Conservation (phyloP, 176 grass and related monocot genomes). For the Oryza glumipatula region DNA sequence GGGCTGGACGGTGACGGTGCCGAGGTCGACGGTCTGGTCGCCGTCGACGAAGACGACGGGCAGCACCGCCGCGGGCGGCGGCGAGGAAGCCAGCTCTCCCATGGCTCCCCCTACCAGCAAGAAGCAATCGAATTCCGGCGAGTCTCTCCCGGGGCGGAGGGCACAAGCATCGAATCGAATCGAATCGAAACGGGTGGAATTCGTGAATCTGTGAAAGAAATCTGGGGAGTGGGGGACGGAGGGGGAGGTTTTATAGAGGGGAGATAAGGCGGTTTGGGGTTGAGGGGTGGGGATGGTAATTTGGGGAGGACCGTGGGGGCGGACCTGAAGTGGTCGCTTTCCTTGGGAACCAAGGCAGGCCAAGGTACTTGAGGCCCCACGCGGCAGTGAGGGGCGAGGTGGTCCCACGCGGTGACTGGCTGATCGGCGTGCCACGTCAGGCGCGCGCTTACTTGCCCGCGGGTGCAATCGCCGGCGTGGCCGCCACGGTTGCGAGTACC, state of each 20-base stretch:
- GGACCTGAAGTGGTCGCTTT: slow-evolving; percentile 31
- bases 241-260: slow-evolving; percentile 25
- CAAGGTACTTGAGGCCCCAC: background rate
- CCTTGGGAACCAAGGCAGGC: slow-evolving; percentile 62
- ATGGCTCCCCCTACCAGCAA: slow-evolving; percentile 17
- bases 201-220: no score
- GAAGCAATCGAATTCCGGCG: background rate
- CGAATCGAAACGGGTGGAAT: no score
- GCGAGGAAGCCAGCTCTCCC: slow-evolving; percentile 38
- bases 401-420: background rate
- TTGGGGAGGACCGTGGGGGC: slow-evolving; percentile 14
- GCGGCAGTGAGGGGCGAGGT: background rate
- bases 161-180: slow-evolving; percentile 34
- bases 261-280: slow-evolving; percentile 14
- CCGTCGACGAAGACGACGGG: slow-evolving; percentile 75
- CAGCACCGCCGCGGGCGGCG: slow-evolving; percentile 16
- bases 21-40: slow-evolving; percentile 65
- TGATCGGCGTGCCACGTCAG: slow-evolving; percentile 18
- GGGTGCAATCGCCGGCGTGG: background rate
- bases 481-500: no score
- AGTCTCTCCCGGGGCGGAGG: background rate
- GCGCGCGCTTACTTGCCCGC: slow-evolving; percentile 20
- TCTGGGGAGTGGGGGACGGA: no score
- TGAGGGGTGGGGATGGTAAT: background rate
- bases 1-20: slow-evolving; percentile 56